Evolutionary conservation across 2,329 filamentous ascomycete genomes (phyloP).

Genomic region (Aspergillus sp.): DNA sequence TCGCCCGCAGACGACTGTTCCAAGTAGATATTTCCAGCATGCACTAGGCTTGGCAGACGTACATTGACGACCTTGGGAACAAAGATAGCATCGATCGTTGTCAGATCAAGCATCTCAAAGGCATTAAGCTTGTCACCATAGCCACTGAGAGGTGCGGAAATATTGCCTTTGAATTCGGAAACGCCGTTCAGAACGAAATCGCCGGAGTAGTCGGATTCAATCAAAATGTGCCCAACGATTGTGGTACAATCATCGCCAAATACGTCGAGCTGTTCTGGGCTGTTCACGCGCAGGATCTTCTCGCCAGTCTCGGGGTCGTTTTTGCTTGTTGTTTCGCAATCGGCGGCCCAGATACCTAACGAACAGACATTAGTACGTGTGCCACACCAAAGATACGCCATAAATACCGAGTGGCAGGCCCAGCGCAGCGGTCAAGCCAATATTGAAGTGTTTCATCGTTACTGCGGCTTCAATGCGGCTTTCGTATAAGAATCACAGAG

Average conservation of each 20-base stretch:
- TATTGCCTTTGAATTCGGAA: neutral
- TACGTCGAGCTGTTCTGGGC: neutral
- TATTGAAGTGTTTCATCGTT: neutral
- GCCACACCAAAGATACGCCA: neutral
- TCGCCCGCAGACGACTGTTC: neutral
- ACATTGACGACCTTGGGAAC: neutral
- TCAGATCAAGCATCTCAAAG: neutral
- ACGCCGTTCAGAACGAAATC: conserved; percentile 3
- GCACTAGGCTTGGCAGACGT: neutral
- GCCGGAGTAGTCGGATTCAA: conserved; percentile 4
- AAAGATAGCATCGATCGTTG: neutral
- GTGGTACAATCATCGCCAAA: conserved; percentile 8
- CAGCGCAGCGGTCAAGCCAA: neutral
- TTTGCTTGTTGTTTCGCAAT: neutral
- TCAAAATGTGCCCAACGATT: neutral
- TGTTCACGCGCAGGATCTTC: neutral
- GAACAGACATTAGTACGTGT: neutral
- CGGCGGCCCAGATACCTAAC: neutral
- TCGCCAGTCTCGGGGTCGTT: neutral
- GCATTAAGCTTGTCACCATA: neutral
- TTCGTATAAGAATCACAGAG: neutral
- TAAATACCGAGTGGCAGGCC: neutral
- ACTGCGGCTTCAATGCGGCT: neutral
- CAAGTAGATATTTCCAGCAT: neutral
- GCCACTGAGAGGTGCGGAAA: neutral